Evolutionary conservation across 345 rosid species (phyloP).

Genomic region (Eutrema japonicum): DNA sequence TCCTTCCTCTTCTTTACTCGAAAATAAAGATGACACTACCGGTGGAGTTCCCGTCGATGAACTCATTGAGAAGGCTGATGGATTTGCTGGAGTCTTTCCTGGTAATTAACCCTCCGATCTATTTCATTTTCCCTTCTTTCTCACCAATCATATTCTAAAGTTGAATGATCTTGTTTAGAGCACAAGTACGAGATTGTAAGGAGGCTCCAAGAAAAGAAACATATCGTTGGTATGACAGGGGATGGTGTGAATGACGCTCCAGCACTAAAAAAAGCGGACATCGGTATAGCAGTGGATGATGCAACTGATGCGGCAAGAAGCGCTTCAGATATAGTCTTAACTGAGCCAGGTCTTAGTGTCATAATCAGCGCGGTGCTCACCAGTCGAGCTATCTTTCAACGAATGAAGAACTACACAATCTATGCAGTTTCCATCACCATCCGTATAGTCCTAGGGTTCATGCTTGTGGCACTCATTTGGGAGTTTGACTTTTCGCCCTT

Average conservation of each 20-base stretch:
- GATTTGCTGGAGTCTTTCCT: constrained; percentile 94
- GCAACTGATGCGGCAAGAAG: constrained; percentile 94
- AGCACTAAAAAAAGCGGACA: constrained; percentile 88
- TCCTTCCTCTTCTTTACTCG: constrained; percentile 87
- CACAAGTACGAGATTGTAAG: constrained; percentile 93
- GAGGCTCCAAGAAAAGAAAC: constrained; percentile 84
- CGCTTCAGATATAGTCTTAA: constrained; percentile 88
- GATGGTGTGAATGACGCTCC: constrained; percentile 99
- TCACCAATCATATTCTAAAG: neutral
- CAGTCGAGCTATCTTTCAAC: constrained; percentile 88
- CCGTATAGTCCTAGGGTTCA: constrained; percentile 86
- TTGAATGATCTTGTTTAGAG: constrained; percentile 49
- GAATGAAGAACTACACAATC: constrained; percentile 97
- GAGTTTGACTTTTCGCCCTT: constrained; percentile 81
- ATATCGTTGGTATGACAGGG: constrained; percentile 96
- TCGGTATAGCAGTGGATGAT: constrained; percentile 93
- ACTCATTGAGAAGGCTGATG: constrained; percentile 94
- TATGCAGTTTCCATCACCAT: constrained; percentile 89
- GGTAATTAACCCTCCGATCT: constrained; percentile 45
- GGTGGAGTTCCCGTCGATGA: constrained; percentile 70
- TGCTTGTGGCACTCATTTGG: constrained; percentile 75
- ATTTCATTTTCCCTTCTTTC: neutral
- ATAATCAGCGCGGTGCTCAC: constrained; percentile 88
- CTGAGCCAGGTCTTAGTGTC: constrained; percentile 95
- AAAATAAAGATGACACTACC: constrained; percentile 57